Percentiles rank a stretch among this genome's conserved stretches.
phyloP scores from a whole-genome alignment of 805 yeast species.

The Candida hungchunana region DNA sequence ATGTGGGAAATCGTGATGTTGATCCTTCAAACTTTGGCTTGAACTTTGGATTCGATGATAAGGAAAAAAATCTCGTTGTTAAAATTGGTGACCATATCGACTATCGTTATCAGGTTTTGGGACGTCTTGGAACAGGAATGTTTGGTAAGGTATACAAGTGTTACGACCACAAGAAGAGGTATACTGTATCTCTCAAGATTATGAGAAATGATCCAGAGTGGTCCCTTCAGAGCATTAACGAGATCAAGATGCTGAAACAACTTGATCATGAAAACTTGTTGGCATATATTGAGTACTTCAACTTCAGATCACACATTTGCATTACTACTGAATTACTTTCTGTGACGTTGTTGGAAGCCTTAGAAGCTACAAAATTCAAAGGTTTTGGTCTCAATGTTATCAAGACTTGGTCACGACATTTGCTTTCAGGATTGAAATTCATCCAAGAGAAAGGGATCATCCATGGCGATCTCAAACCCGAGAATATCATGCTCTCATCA shows the following conservation, averaged over 20 bases:
- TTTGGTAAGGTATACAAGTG: conserved; percentile 77
- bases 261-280: conserved; percentile 34
- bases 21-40: conserved; percentile 10
- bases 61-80: conserved; percentile 54
- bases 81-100: conserved; percentile 66
- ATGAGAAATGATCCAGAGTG: conserved; percentile 70
- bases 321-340: conserved; percentile 72
- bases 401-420: conserved; percentile 45
- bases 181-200: conserved; percentile 67
- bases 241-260: conserved; percentile 59
- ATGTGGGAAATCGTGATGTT: conserved; percentile 3
- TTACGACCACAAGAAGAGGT: conserved; percentile 56
- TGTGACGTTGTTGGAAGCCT: conserved; percentile 57
- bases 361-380: conserved; percentile 44
- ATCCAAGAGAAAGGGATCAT: conserved; percentile 55
- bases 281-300: conserved; percentile 62
- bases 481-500: conserved; percentile 60
- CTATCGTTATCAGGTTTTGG: conserved; percentile 62
- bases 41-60: conserved; percentile 65
- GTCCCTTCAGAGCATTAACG: conserved; percentile 74
- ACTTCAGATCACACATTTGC: conserved; percentile 79
- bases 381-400: conserved; percentile 45
- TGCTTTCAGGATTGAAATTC: conserved; percentile 55
- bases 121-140: conserved; percentile 69
- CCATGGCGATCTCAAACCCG: conserved; percentile 87